Evolutionary conservation across 2,329 filamentous ascomycete species (phyloP), one percentile per base, ranked within the genome.

Genomic region (Penicillium polonicum): DNA sequence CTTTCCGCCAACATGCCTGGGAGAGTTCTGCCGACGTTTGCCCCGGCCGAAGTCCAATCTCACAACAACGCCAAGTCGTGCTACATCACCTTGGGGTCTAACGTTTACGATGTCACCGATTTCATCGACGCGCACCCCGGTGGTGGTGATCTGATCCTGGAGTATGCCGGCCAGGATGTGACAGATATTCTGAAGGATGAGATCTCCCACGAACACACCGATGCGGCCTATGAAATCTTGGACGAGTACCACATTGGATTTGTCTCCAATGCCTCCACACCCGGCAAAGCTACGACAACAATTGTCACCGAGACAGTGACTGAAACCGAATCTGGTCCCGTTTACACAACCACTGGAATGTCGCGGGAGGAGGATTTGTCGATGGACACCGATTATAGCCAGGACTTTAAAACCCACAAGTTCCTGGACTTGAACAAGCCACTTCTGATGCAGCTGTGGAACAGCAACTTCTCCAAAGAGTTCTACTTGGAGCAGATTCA

Each of bases 401-500:
- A 77, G 45, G 94, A 99, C 72, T 99, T 89, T 80, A 90, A 91
- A 76, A 89, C 83, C 58, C 88, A 97, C 83, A 95, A 96, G 76
- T 99, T 99, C 70, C 82, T 99, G 60, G 93, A 99, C 71, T 83
- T 99, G 57, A 89, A 84, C 78, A 86, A 83, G 68, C 93, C 94
- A 7, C 82, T 99, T 55, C 82, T 99, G 55, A 82, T 88, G 75
- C 94, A 99, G 76, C 85, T 99, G 42, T 97, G 90, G 89, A 83
- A 80, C 64, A 89, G 92, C 46, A 90, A 89, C 31, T 99, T 97
- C 78, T 86, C 80, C 73, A 99, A 97, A 75, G 86, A 91, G n/a
- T 99, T 99, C 72, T 99, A 99, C 72, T 83, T 99, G 25, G 88
- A 97, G 66, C 94, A 99, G 75, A 90, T 99, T 52, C 94, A 99